Evolutionary conservation across 805 yeast genomes (phyloP).

Genomic region (Torulaspora franciscae): DNA sequence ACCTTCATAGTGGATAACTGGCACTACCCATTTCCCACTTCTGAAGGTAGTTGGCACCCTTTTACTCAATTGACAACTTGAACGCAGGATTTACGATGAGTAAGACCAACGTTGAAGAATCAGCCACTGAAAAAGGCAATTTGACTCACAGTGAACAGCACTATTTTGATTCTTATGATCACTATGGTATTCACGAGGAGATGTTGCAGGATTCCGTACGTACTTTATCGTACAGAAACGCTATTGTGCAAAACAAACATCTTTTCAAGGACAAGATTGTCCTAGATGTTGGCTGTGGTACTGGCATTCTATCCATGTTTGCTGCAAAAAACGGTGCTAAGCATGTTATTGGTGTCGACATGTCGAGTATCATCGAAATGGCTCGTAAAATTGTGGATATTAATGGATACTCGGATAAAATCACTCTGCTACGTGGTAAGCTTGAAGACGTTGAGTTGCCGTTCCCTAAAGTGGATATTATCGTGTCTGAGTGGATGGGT

Average conservation of each 20-base stretch:
- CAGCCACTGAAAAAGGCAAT: slow-evolving; percentile 64
- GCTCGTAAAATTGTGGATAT: slow-evolving; percentile 82
- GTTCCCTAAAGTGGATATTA: slow-evolving; percentile 84
- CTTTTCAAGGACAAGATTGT: slow-evolving; percentile 90
- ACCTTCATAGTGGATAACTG: not conserved
- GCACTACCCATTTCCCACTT: not conserved
- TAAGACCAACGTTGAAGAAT: slow-evolving; percentile 28
- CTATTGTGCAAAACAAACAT: slow-evolving; percentile 84
- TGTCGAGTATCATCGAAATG: slow-evolving; percentile 93
- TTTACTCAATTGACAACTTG: not conserved
- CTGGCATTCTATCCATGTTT: slow-evolving; percentile 96
- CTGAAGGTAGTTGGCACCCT: not conserved
- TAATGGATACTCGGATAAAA: slow-evolving; percentile 80
- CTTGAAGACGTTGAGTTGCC: slow-evolving; percentile 90
- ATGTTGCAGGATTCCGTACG: slow-evolving; percentile 95
- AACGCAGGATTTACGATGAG: slow-evolving; percentile 2
- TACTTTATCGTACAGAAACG: slow-evolving; percentile 85
- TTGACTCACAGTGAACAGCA: slow-evolving; percentile 80
- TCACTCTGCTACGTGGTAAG: slow-evolving; percentile 86
- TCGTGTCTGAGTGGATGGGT: slow-evolving; percentile 99
- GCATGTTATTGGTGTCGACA: slow-evolving; percentile 95
- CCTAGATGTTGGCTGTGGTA: slow-evolving; percentile 97
- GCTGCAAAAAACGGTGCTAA: slow-evolving; percentile 99
- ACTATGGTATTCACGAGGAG: slow-evolving; percentile 96
- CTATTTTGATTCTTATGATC: slow-evolving; percentile 92